These are phyloP conservation scores for Zygotorulaspora sp. DNA, from an alignment of 805 yeast genomes.

Conservation along the genomic window DNA sequence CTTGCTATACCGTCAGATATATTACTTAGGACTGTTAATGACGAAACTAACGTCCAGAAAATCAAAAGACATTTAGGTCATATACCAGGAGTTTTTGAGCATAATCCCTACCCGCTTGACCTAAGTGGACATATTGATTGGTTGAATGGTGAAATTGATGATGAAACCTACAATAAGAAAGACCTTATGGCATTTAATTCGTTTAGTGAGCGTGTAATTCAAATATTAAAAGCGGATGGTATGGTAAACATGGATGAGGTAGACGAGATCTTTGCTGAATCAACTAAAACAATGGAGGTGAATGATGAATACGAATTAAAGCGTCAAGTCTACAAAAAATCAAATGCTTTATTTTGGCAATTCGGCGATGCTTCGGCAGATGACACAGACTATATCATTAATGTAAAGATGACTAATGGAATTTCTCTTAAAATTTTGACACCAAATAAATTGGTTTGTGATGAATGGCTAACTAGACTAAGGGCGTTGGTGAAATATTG, in stretches of 20 bases:
- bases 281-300: slow-evolving; percentile 27
- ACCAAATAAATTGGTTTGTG: slow-evolving; percentile 43
- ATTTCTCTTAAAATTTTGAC: slow-evolving; percentile 51
- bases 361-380: slow-evolving; percentile 16
- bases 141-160: slow-evolving; percentile 42
- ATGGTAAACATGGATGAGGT: slow-evolving; percentile 57
- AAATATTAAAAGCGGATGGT: slow-evolving; percentile 54
- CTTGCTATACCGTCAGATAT: slow-evolving; percentile 53
- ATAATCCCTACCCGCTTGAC: slow-evolving; percentile 53
- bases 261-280: slow-evolving; percentile 37
- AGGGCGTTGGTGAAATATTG: slow-evolving; percentile 50
- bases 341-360: slow-evolving; percentile 20
- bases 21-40: slow-evolving; percentile 24
- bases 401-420: slow-evolving; percentile 47
- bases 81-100: slow-evolving; percentile 41
- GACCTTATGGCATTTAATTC: slow-evolving; percentile 64
- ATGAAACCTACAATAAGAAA: slow-evolving; percentile 40
- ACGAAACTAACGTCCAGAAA: slow-evolving; percentile 26
- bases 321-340: slow-evolving; percentile 28
- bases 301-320: slow-evolving; percentile 22
- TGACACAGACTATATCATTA: slow-evolving; percentile 42
- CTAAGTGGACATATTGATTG: slow-evolving; percentile 53
- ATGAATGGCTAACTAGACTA: slow-evolving; percentile 64
- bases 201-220: slow-evolving; percentile 54
- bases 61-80: slow-evolving; percentile 18